Percentiles rank a stretch among this genome's conserved stretches.
These are phyloP conservation scores for Arthroderma sp. DNA, from an alignment of 2,329 filamentous ascomycete species.

Conservation along the genomic window DNA sequence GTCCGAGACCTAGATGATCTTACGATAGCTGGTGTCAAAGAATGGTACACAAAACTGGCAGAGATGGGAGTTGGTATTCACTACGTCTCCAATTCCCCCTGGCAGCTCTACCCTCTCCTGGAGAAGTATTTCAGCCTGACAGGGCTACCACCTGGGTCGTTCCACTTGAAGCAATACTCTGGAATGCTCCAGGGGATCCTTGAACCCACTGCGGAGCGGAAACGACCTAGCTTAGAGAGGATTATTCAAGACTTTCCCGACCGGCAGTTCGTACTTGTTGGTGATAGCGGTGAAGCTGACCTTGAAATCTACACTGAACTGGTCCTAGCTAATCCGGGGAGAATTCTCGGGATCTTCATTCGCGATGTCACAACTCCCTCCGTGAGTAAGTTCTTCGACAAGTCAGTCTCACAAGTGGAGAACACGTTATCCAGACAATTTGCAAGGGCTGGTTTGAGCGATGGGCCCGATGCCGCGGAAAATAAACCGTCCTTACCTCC, in stretches of 20 bases:
- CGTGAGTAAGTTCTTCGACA: conserved; percentile 64
- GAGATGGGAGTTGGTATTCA: conserved; percentile 77
- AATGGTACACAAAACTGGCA: conserved; percentile 74
- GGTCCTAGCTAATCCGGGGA: conserved; percentile 68
- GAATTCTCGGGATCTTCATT: conserved; percentile 81
- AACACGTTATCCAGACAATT: conserved; percentile 12
- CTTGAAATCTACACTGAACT: conserved; percentile 94
- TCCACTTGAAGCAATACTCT: conserved; percentile 90
- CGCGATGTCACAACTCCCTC: conserved; percentile 81
- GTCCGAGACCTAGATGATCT: conserved; percentile 71
- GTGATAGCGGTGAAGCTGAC: conserved; percentile 93
- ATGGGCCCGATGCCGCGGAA: conserved; percentile 16
- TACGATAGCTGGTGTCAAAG: conserved; percentile 70
- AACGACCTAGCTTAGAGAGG: conserved; percentile 73
- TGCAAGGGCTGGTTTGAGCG: conserved; percentile 16
- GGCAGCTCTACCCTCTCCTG: conserved; percentile 88
- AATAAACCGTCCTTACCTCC: conserved; percentile 29
- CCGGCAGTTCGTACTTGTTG: conserved; percentile 77
- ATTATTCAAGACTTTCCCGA: conserved; percentile 83
- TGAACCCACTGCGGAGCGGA: conserved; percentile 88
- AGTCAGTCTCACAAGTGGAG: conserved; percentile 33
- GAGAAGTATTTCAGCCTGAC: conserved; percentile 71
- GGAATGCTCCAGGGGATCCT: conserved; percentile 98
- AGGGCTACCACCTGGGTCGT: conserved; percentile 71
- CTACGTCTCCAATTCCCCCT: conserved; percentile 98